Evolutionary conservation across 805 yeast genomes (phyloP).

Genomic region (Yarrowia yakushimensis): DNA sequence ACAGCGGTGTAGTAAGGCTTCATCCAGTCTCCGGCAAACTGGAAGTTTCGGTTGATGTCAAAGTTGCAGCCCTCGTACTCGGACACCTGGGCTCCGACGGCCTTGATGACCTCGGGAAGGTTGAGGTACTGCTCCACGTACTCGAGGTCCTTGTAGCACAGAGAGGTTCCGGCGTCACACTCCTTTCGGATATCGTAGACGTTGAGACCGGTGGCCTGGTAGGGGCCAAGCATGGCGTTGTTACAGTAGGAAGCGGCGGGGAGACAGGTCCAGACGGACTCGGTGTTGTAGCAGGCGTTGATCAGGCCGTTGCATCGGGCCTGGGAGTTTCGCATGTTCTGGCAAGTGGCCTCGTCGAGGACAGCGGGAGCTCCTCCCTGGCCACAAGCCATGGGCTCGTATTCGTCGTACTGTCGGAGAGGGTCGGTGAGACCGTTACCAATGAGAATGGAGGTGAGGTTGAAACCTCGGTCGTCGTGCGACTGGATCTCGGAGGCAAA

Average conservation of each 20-base stretch:
- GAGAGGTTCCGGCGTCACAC: constrained; percentile 54
- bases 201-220: constrained; percentile 79
- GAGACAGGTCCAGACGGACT: constrained; percentile 78
- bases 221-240: constrained; percentile 75
- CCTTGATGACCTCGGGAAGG: constrained; percentile 66
- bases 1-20: constrained; percentile 58
- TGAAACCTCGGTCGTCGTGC: constrained; percentile 60
- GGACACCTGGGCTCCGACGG: constrained; percentile 89
- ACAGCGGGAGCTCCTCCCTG: constrained; percentile 79
- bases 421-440: constrained; percentile 96
- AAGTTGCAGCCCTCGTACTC: constrained; percentile 73
- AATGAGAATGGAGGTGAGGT: constrained; percentile 75
- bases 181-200: constrained; percentile 85
- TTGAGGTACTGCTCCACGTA: constrained; percentile 79
- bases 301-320: constrained; percentile 77
- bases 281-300: constrained; percentile 70
- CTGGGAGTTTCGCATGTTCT: constrained; percentile 58
- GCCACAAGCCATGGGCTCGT: constrained; percentile 95
- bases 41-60: constrained; percentile 74
- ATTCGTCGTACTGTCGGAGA: constrained; percentile 70
- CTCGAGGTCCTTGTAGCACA: constrained; percentile 78
- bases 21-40: constrained; percentile 61
- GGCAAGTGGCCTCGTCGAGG: constrained; percentile 74
- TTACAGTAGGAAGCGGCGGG: constrained; percentile 92
- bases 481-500: constrained; percentile 55